Base-by-base conservation (phyloP, 129 eudicot genomes). In the Deinandra increscens region DNA sequence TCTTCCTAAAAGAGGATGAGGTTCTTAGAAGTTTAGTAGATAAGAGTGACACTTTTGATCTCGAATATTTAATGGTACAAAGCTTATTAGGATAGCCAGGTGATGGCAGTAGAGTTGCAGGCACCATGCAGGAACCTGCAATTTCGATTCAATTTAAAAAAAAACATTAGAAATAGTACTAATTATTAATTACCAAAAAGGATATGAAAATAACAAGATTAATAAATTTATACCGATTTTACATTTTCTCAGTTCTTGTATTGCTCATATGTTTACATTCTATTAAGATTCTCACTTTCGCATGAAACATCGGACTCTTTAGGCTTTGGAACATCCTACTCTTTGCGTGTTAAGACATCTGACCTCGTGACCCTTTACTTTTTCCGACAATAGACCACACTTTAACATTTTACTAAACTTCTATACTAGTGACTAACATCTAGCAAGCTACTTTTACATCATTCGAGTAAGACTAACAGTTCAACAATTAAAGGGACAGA, bases 91-190 rank as follows among this genome's bases (percentile, higher is more conserved):
- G 76, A 74, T 42, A 54, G 71, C 66, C 70, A 61, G 36, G 44
- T 71, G 75, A 65, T 74, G 74, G 80, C 83, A 74, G 67, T 65
- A 63, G 69, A 71, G 46, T 39, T 51, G 78, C 70, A 45, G 76
- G 64, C 38, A 75, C 72, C 88, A 86, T 80, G 68, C 66, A 74
- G 58, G 56, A 83, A 58, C 81, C 81, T 81, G 81, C 60, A 79
- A 59, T 31, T 59, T 60, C 31, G 20, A 18, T 44, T 33, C 22
- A 33, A 55, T 56, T 23, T 6, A n/a, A n/a, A n/a, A 0, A 15
- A 31, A 31, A 2, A 34, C 29, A 19, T 2, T 5, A 51, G 31
- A 1, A 18, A 51, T 26, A 26, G 31, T 26, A 26, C 31, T 3
- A 26, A 26, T 26, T 26, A 11, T 1, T 9, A 29, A 58, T 31